These are phyloP conservation scores for Exophiala phaeomuriformis DNA, from an alignment of 2,329 filamentous ascomycete genomes.

Conservation along the genomic window DNA sequence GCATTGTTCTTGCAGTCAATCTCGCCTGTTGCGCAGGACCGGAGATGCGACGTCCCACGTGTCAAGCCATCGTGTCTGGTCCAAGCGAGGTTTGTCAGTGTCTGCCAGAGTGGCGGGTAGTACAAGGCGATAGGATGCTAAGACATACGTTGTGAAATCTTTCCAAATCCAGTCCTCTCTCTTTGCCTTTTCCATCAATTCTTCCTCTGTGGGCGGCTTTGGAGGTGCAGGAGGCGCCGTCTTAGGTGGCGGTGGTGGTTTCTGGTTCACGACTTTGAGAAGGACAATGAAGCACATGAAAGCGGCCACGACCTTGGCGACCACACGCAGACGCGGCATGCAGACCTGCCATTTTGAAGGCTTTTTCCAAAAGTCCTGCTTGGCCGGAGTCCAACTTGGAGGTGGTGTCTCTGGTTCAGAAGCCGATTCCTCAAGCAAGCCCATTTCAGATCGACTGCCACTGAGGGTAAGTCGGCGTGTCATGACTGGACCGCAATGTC, in stretches of 20 bases:
- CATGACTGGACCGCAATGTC: slow-evolving; percentile 9
- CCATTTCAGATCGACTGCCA: slow-evolving; percentile 26
- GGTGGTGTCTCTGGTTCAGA: slow-evolving; percentile 25
- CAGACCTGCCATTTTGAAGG: slow-evolving; percentile 29
- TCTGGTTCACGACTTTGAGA: slow-evolving; percentile 21
- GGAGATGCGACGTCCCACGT: slow-evolving; percentile 23
- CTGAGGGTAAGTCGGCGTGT: slow-evolving; percentile 26
- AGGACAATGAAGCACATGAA: slow-evolving; percentile 20
- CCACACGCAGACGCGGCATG: slow-evolving; percentile 25
- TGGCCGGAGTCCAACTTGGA: slow-evolving; percentile 24
- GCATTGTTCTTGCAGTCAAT: slow-evolving; percentile 23
- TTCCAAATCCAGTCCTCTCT: slow-evolving; percentile 27
- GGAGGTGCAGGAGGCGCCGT: slow-evolving; percentile 8
- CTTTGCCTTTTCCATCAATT: slow-evolving; percentile 23
- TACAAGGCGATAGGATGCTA: neutral
- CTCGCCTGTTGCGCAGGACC: slow-evolving; percentile 21
- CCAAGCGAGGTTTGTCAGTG: neutral
- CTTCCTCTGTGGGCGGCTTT: slow-evolving; percentile 16
- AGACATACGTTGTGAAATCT: slow-evolving; percentile 25
- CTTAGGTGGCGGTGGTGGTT: slow-evolving; percentile 9
- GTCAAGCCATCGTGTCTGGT: slow-evolving; percentile 26
- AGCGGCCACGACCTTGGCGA: slow-evolving; percentile 20
- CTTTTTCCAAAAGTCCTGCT: slow-evolving; percentile 27
- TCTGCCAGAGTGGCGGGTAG: neutral
- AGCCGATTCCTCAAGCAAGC: slow-evolving; percentile 20